These are phyloP conservation scores for Xylariaceae sp. DNA, from an alignment of 2,329 filamentous ascomycete species.

Conservation along the genomic window DNA sequence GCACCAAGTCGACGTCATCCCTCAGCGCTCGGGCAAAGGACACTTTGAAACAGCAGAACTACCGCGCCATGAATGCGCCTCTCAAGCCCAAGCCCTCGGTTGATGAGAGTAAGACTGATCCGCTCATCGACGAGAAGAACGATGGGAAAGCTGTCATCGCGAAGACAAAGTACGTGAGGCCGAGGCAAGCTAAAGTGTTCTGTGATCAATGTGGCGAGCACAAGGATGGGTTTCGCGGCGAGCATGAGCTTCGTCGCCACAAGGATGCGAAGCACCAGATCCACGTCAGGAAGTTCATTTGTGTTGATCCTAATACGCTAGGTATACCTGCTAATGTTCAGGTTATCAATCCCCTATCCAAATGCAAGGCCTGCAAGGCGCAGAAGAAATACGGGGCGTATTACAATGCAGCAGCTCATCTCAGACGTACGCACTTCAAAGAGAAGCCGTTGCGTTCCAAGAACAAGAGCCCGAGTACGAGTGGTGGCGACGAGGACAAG, in stretches of 20 bases:
- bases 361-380: slow-evolving; percentile 77
- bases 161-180: slow-evolving; percentile 52
- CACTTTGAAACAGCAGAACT: slow-evolving; percentile 43
- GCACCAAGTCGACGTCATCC: slow-evolving; percentile 45
- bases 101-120: slow-evolving; percentile 28
- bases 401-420: slow-evolving; percentile 90
- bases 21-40: slow-evolving; percentile 46
- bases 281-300: slow-evolving; percentile 54
- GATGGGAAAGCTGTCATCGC: slow-evolving; percentile 42
- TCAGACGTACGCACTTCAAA: slow-evolving; percentile 84
- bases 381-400: slow-evolving; percentile 83
- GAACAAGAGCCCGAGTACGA: slow-evolving; percentile 36
- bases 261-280: slow-evolving; percentile 60
- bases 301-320: slow-evolving; percentile 47
- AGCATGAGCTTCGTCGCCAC: slow-evolving; percentile 74
- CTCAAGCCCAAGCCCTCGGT: slow-evolving; percentile 45
- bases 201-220: slow-evolving; percentile 68
- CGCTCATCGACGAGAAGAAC: slow-evolving; percentile 32
- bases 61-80: slow-evolving; percentile 38
- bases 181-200: slow-evolving; percentile 64
- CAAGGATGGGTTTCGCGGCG: slow-evolving; percentile 76
- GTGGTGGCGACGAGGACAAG: slow-evolving; percentile 42
- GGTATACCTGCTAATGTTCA: slow-evolving; percentile 42
- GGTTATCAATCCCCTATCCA: slow-evolving; percentile 62
- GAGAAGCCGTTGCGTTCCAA: slow-evolving; percentile 50